A percentile compares a stretch with the other conserved stretches of the same genome.
Evolutionary conservation across 306 rosid species (phyloP).

Genomic region (Prunus campanulata): DNA sequence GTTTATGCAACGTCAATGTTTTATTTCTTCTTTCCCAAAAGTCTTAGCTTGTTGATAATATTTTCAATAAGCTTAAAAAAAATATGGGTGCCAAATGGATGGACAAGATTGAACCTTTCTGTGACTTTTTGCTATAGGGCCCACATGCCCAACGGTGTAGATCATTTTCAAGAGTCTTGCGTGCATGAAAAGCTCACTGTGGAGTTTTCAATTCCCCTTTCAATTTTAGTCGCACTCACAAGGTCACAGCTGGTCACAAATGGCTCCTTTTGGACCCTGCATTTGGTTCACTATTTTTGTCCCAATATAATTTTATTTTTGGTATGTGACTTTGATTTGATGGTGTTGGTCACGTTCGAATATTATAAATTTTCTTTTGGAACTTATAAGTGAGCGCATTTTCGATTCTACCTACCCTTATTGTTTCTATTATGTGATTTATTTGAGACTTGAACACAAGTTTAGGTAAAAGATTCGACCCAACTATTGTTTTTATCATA

Average conservation of each 20-base stretch:
- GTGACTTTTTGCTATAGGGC: not conserved
- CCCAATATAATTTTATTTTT: not conserved
- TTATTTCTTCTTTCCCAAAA: not conserved
- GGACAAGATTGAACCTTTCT: not conserved
- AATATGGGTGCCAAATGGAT: not conserved
- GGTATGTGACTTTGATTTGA: not conserved
- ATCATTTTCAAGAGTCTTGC: not conserved
- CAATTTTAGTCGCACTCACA: not conserved
- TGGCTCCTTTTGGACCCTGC: slow-evolving; percentile 12
- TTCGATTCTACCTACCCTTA: not conserved
- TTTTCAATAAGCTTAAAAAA: not conserved
- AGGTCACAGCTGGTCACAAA: slow-evolving; percentile 22
- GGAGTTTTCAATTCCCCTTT: not conserved
- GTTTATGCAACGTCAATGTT: not conserved
- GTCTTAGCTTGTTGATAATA: not conserved
- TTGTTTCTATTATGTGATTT: not conserved
- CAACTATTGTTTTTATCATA: not conserved
- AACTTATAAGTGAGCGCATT: slow-evolving; percentile 6
- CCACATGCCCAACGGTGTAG: not conserved
- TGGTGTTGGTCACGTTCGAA: slow-evolving; percentile 24
- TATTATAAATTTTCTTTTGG: not conserved
- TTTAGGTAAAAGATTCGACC: slow-evolving; percentile 9
- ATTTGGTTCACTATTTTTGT: slow-evolving; percentile 8
- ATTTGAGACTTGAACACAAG: slow-evolving; percentile 3
- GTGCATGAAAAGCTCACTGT: not conserved